Evolutionary conservation across 805 yeast species (phyloP).

Genomic region (Candida multigemmis): DNA sequence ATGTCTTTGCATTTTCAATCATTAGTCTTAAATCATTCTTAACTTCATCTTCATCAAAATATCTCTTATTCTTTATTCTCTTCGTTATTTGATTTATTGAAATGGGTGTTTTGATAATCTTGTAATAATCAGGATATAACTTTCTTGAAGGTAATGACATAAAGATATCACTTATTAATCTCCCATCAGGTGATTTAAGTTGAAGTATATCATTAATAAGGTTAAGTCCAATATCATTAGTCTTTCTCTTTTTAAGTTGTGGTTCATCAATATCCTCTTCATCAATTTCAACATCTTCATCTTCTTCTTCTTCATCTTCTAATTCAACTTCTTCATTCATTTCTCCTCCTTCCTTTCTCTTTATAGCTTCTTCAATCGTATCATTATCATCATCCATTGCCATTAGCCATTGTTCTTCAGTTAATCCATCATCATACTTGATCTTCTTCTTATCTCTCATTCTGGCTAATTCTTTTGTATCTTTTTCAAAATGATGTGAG

Average conservation of each 20-base stretch:
- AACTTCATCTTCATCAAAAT: constrained; percentile 36
- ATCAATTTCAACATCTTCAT: constrained; percentile 14
- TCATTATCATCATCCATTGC: constrained; percentile 71
- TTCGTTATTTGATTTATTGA: constrained; percentile 48
- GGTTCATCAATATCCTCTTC: constrained; percentile 10
- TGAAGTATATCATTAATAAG: no score
- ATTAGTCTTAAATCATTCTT: constrained; percentile 55
- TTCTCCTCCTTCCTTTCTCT: constrained; percentile 36
- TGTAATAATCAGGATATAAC: constrained; percentile 80
- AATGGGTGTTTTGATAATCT: constrained; percentile 50
- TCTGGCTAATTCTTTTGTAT: constrained; percentile 43
- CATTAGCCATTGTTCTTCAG: constrained; percentile 90
- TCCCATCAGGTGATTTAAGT: constrained; percentile 34
- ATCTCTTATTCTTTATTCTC: constrained; percentile 31
- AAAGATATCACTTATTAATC: constrained; percentile 36
- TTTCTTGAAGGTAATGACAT: constrained; percentile 61
- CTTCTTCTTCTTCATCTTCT: constrained; percentile 11
- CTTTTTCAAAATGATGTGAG: constrained; percentile 40
- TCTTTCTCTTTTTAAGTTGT: constrained; percentile 1
- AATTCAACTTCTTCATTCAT: constrained; percentile 28
- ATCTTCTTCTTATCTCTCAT: constrained; percentile 72
- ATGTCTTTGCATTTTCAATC: constrained; percentile 62
- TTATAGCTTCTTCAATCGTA: constrained; percentile 50
- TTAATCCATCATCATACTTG: constrained; percentile 79
- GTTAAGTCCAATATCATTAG: constrained; percentile 1